Evolutionary conservation across 1,284 basidiomycete species (phyloP).

Genomic region (Microbotryomycetes sp.): DNA sequence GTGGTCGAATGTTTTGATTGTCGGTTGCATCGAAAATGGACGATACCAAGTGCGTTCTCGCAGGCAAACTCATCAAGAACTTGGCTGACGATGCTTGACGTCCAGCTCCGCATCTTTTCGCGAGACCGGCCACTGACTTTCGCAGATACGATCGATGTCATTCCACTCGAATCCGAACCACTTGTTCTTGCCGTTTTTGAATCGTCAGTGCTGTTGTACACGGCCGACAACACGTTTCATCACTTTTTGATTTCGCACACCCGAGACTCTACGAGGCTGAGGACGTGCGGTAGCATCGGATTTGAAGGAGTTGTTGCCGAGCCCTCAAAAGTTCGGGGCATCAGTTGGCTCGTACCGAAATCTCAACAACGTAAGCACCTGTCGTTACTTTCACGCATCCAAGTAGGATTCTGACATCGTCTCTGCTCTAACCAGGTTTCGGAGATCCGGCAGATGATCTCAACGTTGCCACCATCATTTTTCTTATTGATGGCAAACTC

Average conservation of each 20-base stretch:
- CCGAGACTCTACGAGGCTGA: constrained; percentile 61
- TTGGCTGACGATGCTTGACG: not conserved
- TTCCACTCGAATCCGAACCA: constrained; percentile 88
- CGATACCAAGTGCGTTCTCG: constrained; percentile 57
- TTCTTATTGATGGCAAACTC: constrained; percentile 90
- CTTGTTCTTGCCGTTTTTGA: constrained; percentile 87
- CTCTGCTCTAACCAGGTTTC: constrained; percentile 54
- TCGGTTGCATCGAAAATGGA: constrained; percentile 54
- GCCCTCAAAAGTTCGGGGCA: constrained; percentile 75
- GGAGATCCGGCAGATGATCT: constrained; percentile 93
- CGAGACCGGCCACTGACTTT: constrained; percentile 75
- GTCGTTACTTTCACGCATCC: not conserved
- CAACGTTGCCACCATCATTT: constrained; percentile 87
- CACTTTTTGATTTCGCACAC: constrained; percentile 87
- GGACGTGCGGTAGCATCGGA: constrained; percentile 88
- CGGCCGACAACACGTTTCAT: constrained; percentile 86
- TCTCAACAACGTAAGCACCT: constrained; percentile 74
- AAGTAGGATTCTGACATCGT: constrained; percentile 1
- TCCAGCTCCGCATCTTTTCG: constrained; percentile 86
- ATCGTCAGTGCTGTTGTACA: constrained; percentile 94
- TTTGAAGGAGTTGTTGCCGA: constrained; percentile 85
- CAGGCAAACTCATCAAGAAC: not conserved
- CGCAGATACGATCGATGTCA: constrained; percentile 68
- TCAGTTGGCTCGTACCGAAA: constrained; percentile 95
- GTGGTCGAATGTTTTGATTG: constrained; percentile 95